These are phyloP conservation scores for Pseudogymnoascus sp. DNA, from an alignment of 2,329 filamentous ascomycete species.

Conservation along the genomic window DNA sequence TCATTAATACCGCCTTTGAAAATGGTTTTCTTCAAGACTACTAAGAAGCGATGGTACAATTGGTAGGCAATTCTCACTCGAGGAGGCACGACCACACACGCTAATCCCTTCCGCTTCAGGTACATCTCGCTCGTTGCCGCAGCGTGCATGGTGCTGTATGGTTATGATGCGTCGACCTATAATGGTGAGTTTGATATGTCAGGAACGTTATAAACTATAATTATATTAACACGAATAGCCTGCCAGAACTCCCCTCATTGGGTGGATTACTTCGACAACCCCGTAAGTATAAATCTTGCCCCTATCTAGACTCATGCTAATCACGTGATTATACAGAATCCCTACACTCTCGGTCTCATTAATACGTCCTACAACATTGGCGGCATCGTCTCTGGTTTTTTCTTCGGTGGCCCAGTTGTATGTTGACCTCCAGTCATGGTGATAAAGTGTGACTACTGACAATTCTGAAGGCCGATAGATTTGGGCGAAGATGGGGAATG, in stretches of 20 bases:
- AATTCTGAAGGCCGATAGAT: slow-evolving; percentile 39
- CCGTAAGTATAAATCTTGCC: slow-evolving; percentile 11
- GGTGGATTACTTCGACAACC: slow-evolving; percentile 51
- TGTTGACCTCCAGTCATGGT: slow-evolving; percentile 14
- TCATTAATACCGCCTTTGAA: not conserved
- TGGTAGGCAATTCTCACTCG: not conserved
- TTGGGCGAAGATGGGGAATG: slow-evolving; percentile 58
- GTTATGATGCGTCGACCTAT: slow-evolving; percentile 66
- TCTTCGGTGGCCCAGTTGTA: slow-evolving; percentile 54
- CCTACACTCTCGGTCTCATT: slow-evolving; percentile 43
- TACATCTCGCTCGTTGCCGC: slow-evolving; percentile 62
- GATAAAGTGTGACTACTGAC: not conserved
- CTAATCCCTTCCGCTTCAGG: slow-evolving; percentile 31
- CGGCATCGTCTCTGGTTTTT: slow-evolving; percentile 61
- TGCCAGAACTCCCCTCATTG: slow-evolving; percentile 58
- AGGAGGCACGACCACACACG: not conserved
- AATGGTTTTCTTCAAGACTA: not conserved
- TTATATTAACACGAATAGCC: not conserved
- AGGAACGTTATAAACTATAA: not conserved
- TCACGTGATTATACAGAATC: slow-evolving; percentile 23
- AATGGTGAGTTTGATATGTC: slow-evolving; percentile 41
- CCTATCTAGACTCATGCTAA: not conserved
- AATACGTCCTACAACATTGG: slow-evolving; percentile 65
- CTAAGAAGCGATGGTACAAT: not conserved
- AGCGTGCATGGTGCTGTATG: slow-evolving; percentile 67